Conservation (phyloP, 1,284 basidiomycete species). For the Exsudoporus floridanus region DNA sequence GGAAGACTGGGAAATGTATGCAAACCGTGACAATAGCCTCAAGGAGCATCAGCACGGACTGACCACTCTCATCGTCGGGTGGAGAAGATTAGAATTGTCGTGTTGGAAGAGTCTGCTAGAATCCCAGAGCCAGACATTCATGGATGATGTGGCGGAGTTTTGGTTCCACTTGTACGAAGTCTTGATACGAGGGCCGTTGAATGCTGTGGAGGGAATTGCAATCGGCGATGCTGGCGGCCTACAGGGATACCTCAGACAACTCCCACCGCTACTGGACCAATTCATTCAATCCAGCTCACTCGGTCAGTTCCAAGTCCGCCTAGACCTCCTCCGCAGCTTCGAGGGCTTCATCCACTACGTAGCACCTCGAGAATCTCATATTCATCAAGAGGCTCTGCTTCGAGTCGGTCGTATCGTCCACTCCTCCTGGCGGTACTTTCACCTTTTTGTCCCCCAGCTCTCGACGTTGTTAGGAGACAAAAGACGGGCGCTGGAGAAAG, state of each 20-base stretch:
- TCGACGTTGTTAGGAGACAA: slow-evolving; percentile 55
- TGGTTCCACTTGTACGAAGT: slow-evolving; percentile 93
- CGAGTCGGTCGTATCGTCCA: slow-evolving; percentile 64
- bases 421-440: slow-evolving; percentile 68
- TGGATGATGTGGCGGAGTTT: slow-evolving; percentile 72
- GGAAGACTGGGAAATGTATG: slow-evolving; percentile 97
- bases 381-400: slow-evolving; percentile 37
- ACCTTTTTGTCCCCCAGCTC: slow-evolving; percentile 59
- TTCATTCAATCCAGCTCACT: slow-evolving; percentile 79
- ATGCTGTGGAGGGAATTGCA: slow-evolving; percentile 42
- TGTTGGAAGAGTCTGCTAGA: slow-evolving; percentile 87
- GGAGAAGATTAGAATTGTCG: slow-evolving; percentile 87
- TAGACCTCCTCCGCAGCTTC: slow-evolving; percentile 74
- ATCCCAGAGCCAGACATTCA: slow-evolving; percentile 64
- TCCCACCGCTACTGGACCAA: slow-evolving; percentile 80
- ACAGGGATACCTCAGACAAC: slow-evolving; percentile 59
- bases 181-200: slow-evolving; percentile 63
- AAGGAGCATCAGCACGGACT: slow-evolving; percentile 66
- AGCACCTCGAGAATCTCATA: slow-evolving; percentile 19
- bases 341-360: slow-evolving; percentile 44
- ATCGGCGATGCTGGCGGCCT: slow-evolving; percentile 38
- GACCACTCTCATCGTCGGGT: slow-evolving; percentile 79
- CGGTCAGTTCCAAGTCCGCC: slow-evolving; percentile 78
- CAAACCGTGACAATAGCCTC: slow-evolving; percentile 85
- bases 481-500: slow-evolving; percentile 71